These are phyloP conservation scores for Coniochaeta sp. DNA, from an alignment of 2,329 filamentous ascomycete species.

Conservation along the genomic window DNA sequence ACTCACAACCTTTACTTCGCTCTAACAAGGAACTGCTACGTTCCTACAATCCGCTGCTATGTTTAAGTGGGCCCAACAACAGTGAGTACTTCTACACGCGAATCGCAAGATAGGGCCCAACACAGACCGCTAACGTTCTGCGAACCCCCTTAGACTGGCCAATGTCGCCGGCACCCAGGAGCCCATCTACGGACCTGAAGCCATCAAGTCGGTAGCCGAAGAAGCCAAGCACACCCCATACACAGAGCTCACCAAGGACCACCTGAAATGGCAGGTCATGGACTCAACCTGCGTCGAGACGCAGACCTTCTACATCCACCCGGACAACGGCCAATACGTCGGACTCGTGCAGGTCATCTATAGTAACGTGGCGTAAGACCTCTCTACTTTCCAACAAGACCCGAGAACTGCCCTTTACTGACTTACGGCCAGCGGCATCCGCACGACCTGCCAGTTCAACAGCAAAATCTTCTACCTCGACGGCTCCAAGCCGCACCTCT, in stretches of 20 bases:
- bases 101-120: neutral
- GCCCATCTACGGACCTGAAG: slow-evolving; percentile 86
- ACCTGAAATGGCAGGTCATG: slow-evolving; percentile 76
- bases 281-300: slow-evolving; percentile 89
- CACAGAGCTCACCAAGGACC: slow-evolving; percentile 69
- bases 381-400: too few relatives aligned
- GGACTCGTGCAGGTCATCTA: slow-evolving; percentile 90
- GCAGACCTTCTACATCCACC: slow-evolving; percentile 85
- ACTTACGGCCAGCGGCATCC: slow-evolving; percentile 60
- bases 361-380: slow-evolving; percentile 84
- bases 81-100: slow-evolving; percentile 46
- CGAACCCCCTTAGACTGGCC: slow-evolving; percentile 43
- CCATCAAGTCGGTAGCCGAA: slow-evolving; percentile 77
- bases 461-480: slow-evolving; percentile 82
- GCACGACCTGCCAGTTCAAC: slow-evolving; percentile 90
- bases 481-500: slow-evolving; percentile 66
- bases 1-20: neutral
- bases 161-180: slow-evolving; percentile 92
- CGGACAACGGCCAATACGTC: slow-evolving; percentile 69
- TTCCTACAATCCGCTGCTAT: slow-evolving; percentile 38
- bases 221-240: slow-evolving; percentile 73
- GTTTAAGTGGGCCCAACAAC: slow-evolving; percentile 94
- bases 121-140: slow-evolving; percentile 12
- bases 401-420: slow-evolving; percentile 13
- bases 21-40: neutral